A percentile compares a stretch with the other conserved stretches of the same genome.
phyloP scores from a whole-genome alignment of 2,329 filamentous ascomycete genomes.

The Cercospora berteroae region DNA sequence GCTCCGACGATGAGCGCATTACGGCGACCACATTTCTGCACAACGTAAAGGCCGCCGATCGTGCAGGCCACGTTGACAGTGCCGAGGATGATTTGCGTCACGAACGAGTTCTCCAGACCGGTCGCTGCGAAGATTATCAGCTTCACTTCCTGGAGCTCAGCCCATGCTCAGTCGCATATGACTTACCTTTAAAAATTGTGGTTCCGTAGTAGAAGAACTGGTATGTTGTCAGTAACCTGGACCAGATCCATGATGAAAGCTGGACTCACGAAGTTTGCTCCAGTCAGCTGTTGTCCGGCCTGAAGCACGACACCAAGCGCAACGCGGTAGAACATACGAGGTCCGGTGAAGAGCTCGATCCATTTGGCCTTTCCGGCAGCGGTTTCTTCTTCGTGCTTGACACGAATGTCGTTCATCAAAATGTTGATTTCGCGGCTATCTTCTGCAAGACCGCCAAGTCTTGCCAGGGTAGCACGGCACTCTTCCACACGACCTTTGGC shows the following conservation, averaged over 20 bases:
- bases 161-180: background rate
- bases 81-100: conserved; percentile 50
- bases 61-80: conserved; percentile 51
- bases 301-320: conserved; percentile 36
- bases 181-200: conserved; percentile 24
- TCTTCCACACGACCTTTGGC: conserved; percentile 35
- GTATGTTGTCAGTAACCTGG: conserved; percentile 4
- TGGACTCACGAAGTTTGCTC: conserved; percentile 42
- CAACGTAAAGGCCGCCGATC: conserved; percentile 48
- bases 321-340: conserved; percentile 35
- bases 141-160: background rate
- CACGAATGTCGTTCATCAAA: conserved; percentile 34
- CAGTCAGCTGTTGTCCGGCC: conserved; percentile 41
- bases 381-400: conserved; percentile 36
- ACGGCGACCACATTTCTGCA: conserved; percentile 51
- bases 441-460: conserved; percentile 30
- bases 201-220: conserved; percentile 28
- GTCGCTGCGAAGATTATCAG: conserved; percentile 41
- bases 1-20: conserved; percentile 49
- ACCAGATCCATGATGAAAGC: conserved; percentile 10
- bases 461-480: conserved; percentile 33
- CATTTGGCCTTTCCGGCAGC: conserved; percentile 20
- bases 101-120: conserved; percentile 43
- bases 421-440: conserved; percentile 31
- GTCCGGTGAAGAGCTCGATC: conserved; percentile 32